Evolutionary conservation across 257 asterid genomes (phyloP), one percentile per base, ranked within the genome.

Genomic region (Solanum peruvianum): DNA sequence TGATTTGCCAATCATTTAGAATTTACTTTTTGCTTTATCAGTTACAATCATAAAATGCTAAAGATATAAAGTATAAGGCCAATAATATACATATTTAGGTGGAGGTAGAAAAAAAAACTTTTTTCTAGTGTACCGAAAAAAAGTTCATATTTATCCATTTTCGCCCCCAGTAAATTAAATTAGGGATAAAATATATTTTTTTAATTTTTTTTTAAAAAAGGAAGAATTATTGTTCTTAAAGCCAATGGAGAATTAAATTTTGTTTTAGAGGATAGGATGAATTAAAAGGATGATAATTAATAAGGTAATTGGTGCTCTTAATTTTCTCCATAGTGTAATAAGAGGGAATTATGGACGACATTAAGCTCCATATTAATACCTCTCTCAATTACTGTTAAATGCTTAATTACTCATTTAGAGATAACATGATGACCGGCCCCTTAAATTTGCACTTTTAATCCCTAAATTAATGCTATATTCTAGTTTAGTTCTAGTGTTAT

Each of bases 291-390:
- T 47, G 6, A 29, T 10, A 81, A 49, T 81, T 31, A 81, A 49
- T 81, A 81, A 49, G 85, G 69, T 81, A 81, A 27, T 80, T 80
- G 29, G 4, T 80, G 44, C 44, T 49, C 85, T 27, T 80, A 80
- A 80, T 80, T 39, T 87, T 49, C 45, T 58, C 25, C 47, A 52
- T 64, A 39, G 62, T 21, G 62, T 21, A 69, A 44, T 33, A 37
- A 88, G 89, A 87, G 88, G 44, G 52, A 47, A 89, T 87, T 89
- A 67, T 23, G 89, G 91, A 87, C 72, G 76, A 67, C 39, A 52
- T 87, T 87, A 78, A 78, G 85, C 64, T n/a, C 76, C 49, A 8
- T 82, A 84, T 87, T 73, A 87, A 77, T 39, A 64, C 64, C 66
- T 39, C 49, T 87, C 23, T 89, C 20, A 42, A 84, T 86, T 60